Percentiles rank a stretch among this genome's conserved stretches.
phyloP scores from a whole-genome alignment of 495 filamentous ascomycete species.

The Apodospora peruviana region DNA sequence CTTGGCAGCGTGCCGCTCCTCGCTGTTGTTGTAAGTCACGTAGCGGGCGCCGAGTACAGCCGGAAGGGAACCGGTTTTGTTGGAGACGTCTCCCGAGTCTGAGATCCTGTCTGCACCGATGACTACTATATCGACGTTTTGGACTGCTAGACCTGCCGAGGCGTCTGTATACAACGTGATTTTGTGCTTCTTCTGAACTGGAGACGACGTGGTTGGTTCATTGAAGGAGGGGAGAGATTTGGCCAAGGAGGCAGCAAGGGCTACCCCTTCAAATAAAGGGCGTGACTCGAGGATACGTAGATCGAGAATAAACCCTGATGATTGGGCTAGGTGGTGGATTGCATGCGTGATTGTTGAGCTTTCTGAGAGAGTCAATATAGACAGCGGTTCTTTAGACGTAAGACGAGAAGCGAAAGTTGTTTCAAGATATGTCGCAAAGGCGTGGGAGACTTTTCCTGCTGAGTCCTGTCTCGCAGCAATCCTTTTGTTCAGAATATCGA shows the following conservation, averaged over 20 bases:
- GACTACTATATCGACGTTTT: constrained; percentile 46
- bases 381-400: constrained; percentile 24
- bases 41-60: constrained; percentile 45
- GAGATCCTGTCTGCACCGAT: constrained; percentile 61
- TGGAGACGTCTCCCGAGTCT: constrained; percentile 50
- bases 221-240: constrained; percentile 17
- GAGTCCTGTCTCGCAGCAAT: constrained; percentile 8
- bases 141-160: constrained; percentile 47
- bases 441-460: constrained; percentile 27
- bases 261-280: constrained; percentile 59
- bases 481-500: constrained; percentile 10
- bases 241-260: constrained; percentile 44
- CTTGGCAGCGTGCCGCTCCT: constrained; percentile 25
- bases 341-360: constrained; percentile 52
- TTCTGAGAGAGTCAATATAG: constrained; percentile 53
- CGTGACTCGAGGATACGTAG: constrained; percentile 60
- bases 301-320: constrained; percentile 33
- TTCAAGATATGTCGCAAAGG: constrained; percentile 23
- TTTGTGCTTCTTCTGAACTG: constrained; percentile 21
- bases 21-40: constrained; percentile 13
- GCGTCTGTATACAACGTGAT: constrained; percentile 57
- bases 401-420: constrained; percentile 9
- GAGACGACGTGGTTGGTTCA: constrained; percentile 2
- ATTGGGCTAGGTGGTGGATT: constrained; percentile 17
- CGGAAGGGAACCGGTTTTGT: constrained; percentile 61